A percentile compares a stretch with the other conserved stretches of the same genome.
These are phyloP conservation scores for Amphirosellinia nigrospora DNA, from an alignment of 495 filamentous ascomycete genomes.

Conservation along the genomic window DNA sequence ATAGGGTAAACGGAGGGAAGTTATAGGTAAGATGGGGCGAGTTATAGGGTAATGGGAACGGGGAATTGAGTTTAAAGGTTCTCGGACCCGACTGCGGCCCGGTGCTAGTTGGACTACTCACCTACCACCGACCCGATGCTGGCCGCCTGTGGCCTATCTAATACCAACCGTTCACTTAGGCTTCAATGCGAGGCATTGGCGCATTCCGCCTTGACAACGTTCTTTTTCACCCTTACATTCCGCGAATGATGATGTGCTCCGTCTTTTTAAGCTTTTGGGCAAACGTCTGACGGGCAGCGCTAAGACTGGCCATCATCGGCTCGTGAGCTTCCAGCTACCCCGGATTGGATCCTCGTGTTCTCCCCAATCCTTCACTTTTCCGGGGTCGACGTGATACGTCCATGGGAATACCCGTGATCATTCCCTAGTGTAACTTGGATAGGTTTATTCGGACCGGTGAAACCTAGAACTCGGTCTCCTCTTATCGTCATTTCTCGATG, in stretches of 20 bases:
- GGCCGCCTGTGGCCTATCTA: constrained; percentile 8
- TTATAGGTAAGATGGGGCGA: constrained; percentile 21
- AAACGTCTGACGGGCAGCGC: not conserved
- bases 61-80: not conserved
- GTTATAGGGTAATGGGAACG: constrained; percentile 7
- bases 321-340: not conserved
- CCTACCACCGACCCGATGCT: constrained; percentile 20
- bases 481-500: not conserved
- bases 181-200: not conserved
- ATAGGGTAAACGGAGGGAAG: constrained; percentile 24
- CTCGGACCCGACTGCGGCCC: not conserved
- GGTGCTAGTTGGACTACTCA: not conserved
- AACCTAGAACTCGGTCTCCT: not conserved
- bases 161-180: too few species aligned
- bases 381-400: not conserved
- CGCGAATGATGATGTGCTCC: not conserved
- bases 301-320: constrained; percentile 5
- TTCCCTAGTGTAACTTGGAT: not conserved
- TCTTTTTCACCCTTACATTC: not conserved
- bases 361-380: not conserved
- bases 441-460: not conserved
- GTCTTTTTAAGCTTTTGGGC: not conserved
- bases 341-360: not conserved
- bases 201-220: not conserved
- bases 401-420: not conserved